Evolutionary conservation across 169 alveolate species (phyloP).

Genomic region (Fabrea salina): DNA sequence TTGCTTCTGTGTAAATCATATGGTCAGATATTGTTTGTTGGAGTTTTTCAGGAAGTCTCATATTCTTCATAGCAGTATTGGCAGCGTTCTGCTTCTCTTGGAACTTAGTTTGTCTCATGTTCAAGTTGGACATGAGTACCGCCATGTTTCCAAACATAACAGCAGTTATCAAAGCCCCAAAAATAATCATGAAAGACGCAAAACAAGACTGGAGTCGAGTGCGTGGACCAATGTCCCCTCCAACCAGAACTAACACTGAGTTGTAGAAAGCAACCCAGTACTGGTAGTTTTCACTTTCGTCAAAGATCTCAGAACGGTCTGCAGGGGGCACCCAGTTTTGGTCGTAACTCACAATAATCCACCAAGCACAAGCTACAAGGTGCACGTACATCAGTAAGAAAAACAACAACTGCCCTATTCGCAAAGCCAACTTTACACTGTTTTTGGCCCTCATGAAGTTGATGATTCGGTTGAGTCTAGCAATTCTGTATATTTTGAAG

Average conservation of each 20-base stretch:
- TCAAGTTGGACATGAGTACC: neutral
- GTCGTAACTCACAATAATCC: neutral
- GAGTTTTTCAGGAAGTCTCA: neutral
- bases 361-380: neutral
- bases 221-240: neutral
- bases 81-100: neutral
- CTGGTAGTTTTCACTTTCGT: neutral
- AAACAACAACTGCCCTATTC: neutral
- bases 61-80: neutral
- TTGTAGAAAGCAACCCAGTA: neutral
- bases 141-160: conserved; percentile 1
- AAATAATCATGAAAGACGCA: neutral
- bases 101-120: neutral
- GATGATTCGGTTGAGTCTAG: neutral
- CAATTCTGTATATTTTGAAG: neutral
- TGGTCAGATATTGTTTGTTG: neutral
- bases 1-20: neutral
- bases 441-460: neutral
- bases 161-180: conserved; percentile 17
- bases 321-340: neutral
- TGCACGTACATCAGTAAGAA: neutral
- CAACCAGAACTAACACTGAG: neutral
- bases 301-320: neutral
- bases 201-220: neutral
- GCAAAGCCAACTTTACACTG: neutral